Percentiles rank a stretch among this genome's conserved stretches.
phyloP scores from a whole-genome alignment of 169 alveolate species.

The Cystoisospora suis region DNA sequence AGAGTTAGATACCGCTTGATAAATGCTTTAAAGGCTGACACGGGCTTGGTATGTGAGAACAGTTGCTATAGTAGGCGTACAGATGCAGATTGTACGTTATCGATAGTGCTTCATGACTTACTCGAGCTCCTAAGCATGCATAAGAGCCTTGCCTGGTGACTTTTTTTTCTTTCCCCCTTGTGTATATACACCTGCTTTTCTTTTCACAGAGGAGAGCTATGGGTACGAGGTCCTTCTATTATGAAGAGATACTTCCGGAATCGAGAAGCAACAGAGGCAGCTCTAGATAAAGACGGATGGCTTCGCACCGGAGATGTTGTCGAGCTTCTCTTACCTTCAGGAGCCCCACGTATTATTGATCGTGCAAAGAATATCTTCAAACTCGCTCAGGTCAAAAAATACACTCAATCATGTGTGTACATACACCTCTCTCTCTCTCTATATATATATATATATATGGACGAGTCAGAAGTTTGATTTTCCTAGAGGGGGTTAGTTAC shows the following conservation, averaged over 20 bases:
- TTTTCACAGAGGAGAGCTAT: slow-evolving; percentile 80
- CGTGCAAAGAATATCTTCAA: slow-evolving; percentile 89
- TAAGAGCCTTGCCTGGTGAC: too few species aligned
- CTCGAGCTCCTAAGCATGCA: too few species aligned
- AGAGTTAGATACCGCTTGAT: too few species aligned
- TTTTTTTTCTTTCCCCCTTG: too few species aligned
- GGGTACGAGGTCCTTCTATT: slow-evolving; percentile 73
- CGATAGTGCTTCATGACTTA: too few species aligned
- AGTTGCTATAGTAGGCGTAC: too few species aligned
- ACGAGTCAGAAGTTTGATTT: too few species aligned
- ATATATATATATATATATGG: not conserved
- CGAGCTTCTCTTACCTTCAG: slow-evolving; percentile 69
- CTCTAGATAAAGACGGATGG: slow-evolving; percentile 90
- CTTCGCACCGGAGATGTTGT: slow-evolving; percentile 93
- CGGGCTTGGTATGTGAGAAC: too few species aligned
- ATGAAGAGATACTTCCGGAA: slow-evolving; percentile 54
- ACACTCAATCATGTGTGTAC: not conserved
- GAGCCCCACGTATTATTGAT: slow-evolving; percentile 88
- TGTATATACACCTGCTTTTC: too few species aligned
- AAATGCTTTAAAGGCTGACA: too few species aligned
- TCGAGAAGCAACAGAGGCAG: slow-evolving; percentile 77
- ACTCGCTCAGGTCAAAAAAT: slow-evolving; percentile 29
- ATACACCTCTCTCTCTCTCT: not conserved
- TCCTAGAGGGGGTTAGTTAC: too few species aligned
- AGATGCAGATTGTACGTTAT: too few species aligned